Evolutionary conservation across 768 basidiomycete genomes (phyloP).

Genomic region (Boletus vinaceobasis): DNA sequence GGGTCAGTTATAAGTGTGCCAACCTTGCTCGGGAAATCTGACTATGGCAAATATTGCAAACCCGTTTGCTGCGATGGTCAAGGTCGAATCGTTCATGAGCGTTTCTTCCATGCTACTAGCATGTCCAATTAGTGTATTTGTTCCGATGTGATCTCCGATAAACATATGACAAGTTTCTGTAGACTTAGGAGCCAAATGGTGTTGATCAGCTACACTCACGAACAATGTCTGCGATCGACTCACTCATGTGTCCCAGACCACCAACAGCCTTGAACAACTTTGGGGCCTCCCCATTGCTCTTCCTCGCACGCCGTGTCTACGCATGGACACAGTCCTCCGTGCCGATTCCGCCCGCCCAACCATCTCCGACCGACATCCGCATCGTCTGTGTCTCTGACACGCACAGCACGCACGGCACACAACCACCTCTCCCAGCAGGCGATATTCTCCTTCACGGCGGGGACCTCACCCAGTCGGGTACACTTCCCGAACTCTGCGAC

Average conservation of each 20-base stretch:
- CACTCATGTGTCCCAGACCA: neutral
- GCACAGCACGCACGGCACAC: slow-evolving; percentile 30
- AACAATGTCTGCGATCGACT: neutral
- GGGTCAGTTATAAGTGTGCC: neutral
- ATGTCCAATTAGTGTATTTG: too few relatives aligned
- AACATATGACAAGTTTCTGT: too few relatives aligned
- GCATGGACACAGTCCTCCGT: slow-evolving; percentile 7
- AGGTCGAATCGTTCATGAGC: too few relatives aligned
- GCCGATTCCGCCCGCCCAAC: neutral
- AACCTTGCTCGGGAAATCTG: neutral
- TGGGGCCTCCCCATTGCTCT: slow-evolving; percentile 7
- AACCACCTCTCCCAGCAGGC: slow-evolving; percentile 33
- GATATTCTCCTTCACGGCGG: slow-evolving; percentile 43
- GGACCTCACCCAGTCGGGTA: slow-evolving; percentile 38
- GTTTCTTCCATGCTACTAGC: too few relatives aligned
- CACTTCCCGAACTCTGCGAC: slow-evolving; percentile 27
- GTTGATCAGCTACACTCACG: neutral
- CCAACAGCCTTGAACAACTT: slow-evolving; percentile 4
- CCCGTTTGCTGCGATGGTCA: neutral
- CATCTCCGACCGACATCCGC: slow-evolving; percentile 24
- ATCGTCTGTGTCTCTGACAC: slow-evolving; percentile 41
- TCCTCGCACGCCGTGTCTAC: slow-evolving; percentile 10
- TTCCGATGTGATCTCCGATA: too few relatives aligned
- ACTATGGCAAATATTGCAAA: neutral
- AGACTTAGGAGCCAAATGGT: neutral